A percentile compares a stretch with the other conserved stretches of the same genome.
Evolutionary conservation across 2,329 filamentous ascomycete species (phyloP).

Genomic region (Cryoendolithus antarcticus): DNA sequence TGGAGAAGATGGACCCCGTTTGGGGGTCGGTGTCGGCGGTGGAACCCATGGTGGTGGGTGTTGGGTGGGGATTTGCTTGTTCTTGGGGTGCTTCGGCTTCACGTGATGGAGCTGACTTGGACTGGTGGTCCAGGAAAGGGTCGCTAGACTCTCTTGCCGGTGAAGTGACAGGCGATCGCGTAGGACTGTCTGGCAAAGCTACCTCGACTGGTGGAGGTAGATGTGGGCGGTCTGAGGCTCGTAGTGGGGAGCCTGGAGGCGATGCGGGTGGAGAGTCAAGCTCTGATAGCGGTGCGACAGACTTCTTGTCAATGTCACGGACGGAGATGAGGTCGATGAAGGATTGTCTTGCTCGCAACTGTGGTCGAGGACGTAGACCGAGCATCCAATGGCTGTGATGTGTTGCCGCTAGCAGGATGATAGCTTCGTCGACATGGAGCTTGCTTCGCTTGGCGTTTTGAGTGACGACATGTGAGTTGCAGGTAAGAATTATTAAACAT

Average conservation of each 20-base stretch:
- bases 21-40: constrained; percentile 40
- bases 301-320: constrained; percentile 31
- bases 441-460: background rate
- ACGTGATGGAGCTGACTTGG: constrained; percentile 6
- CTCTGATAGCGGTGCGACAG: constrained; percentile 3
- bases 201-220: constrained; percentile 4
- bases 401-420: too few relatives aligned
- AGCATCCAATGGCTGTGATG: constrained; percentile 23
- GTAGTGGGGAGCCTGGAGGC: constrained; percentile 3
- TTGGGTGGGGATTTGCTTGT: constrained; percentile 16
- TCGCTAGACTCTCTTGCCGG: constrained; percentile 1
- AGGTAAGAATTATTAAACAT: too few relatives aligned
- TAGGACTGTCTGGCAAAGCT: constrained; percentile 10
- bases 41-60: constrained; percentile 27
- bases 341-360: constrained; percentile 47
- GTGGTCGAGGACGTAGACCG: constrained; percentile 46
- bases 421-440: too few relatives aligned
- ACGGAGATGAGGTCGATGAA: constrained; percentile 48
- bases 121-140: background rate
- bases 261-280: constrained; percentile 4
- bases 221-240: constrained; percentile 4
- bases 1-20: constrained; percentile 57
- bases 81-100: constrained; percentile 6
- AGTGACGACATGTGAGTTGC: background rate
- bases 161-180: constrained; percentile 1